These are phyloP conservation scores for Rubia balearica DNA, from an alignment of 305 asterid genomes.

Conservation along the genomic window DNA sequence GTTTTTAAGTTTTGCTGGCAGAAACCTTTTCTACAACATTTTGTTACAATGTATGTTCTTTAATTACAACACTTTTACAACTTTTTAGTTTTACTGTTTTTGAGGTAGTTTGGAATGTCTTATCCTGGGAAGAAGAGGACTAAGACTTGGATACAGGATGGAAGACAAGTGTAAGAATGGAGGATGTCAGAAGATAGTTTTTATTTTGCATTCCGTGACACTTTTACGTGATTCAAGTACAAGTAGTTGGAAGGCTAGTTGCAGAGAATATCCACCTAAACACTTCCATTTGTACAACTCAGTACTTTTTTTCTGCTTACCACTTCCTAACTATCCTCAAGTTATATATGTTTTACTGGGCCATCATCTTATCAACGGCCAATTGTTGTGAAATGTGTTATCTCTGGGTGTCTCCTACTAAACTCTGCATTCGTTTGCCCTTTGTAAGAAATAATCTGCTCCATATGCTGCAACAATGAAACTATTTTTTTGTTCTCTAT, in stretches of 20 bases:
- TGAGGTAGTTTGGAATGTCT: not conserved
- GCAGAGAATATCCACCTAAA: not conserved
- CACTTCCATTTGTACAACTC: no score
- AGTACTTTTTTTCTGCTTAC: not conserved
- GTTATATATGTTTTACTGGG: not conserved
- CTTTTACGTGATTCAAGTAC: not conserved
- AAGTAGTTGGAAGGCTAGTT: not conserved
- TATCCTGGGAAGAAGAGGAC: not conserved
- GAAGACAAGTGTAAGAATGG: not conserved
- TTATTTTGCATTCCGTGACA: not conserved
- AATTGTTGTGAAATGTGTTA: not conserved
- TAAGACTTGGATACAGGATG: not conserved
- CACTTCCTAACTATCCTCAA: not conserved
- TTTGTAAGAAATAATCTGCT: not conserved
- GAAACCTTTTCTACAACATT: no score
- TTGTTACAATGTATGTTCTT: no score
- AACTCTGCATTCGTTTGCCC: not conserved
- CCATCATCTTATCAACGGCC: not conserved
- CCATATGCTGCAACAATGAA: not conserved
- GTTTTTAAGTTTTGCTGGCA: no score
- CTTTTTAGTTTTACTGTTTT: not conserved
- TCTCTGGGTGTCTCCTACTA: not conserved
- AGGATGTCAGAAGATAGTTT: not conserved
- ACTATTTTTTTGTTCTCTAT: slow-evolving; percentile 18
- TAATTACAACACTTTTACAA: no score